Percentiles rank a stretch among this genome's conserved stretches.
These are phyloP conservation scores for Trichoderma sp. DNA, from an alignment of 2,329 filamentous ascomycete genomes.

Conservation along the genomic window DNA sequence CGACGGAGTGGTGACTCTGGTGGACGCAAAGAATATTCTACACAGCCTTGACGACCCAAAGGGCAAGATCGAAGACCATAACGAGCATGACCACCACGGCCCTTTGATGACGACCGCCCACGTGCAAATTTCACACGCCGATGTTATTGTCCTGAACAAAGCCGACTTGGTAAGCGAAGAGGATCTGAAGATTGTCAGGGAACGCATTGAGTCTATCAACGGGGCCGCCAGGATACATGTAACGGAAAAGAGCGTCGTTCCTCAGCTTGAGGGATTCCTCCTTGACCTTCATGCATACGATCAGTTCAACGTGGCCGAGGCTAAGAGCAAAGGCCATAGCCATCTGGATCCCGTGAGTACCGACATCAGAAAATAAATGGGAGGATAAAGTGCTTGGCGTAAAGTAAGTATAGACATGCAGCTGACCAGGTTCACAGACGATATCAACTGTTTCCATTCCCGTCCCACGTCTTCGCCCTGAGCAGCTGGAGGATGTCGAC, in stretches of 20 bases:
- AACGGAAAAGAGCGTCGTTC: constrained; percentile 78
- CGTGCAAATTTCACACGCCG: constrained; percentile 93
- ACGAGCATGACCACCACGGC: constrained; percentile 55
- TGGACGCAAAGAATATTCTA: constrained; percentile 92
- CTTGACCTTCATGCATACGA: constrained; percentile 94
- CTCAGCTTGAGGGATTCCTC: constrained; percentile 79
- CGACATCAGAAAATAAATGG: background rate
- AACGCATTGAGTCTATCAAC: constrained; percentile 82
- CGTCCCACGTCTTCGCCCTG: constrained; percentile 59
- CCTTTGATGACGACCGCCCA: constrained; percentile 88
- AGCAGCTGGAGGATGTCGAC: constrained; percentile 68
- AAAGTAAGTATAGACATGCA: background rate
- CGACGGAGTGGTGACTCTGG: constrained; percentile 92
- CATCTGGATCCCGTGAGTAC: constrained; percentile 79
- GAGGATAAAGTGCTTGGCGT: background rate
- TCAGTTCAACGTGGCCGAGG: constrained; percentile 71
- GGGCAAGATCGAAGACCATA: constrained; percentile 54
- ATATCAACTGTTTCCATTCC: constrained; percentile 81
- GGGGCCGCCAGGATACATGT: constrained; percentile 80
- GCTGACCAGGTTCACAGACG: constrained; percentile 50
- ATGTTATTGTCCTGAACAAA: constrained; percentile 95
- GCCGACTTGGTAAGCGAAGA: constrained; percentile 73
- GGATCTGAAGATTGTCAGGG: constrained; percentile 69
- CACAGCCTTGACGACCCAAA: constrained; percentile 74
- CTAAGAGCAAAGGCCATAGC: constrained; percentile 76